These are phyloP conservation scores for Penicillium sp. DNA, from an alignment of 2,329 filamentous ascomycete species.

Conservation along the genomic window DNA sequence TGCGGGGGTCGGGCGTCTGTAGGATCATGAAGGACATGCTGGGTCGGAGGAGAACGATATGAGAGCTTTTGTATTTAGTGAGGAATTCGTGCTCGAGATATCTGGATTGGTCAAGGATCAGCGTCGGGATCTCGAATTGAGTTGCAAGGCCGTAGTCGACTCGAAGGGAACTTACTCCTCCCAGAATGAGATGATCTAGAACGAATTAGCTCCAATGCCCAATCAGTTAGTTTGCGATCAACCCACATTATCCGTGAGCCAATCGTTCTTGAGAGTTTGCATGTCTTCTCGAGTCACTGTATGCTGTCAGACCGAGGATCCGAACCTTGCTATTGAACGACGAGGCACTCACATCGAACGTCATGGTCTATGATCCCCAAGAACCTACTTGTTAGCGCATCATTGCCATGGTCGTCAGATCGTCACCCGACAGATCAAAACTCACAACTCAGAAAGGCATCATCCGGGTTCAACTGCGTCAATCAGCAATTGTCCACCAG, in stretches of 20 bases:
- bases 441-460: constrained; percentile 66
- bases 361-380: constrained; percentile 51
- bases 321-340: background rate
- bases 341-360: constrained; percentile 51
- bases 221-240: constrained; percentile 6
- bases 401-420: background rate
- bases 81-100: constrained; percentile 88
- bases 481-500: constrained; percentile 15
- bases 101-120: constrained; percentile 33
- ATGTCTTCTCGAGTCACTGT: constrained; percentile 84
- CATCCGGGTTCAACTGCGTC: constrained; percentile 52
- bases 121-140: constrained; percentile 2
- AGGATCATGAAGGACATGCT: constrained; percentile 90
- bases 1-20: constrained; percentile 57
- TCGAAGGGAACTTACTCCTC: constrained; percentile 62
- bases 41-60: constrained; percentile 85
- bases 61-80: constrained; percentile 68
- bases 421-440: constrained; percentile 15
- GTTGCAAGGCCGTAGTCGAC: background rate
- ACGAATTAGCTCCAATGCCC: constrained; percentile 22
- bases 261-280: constrained; percentile 81
- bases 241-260: constrained; percentile 89
- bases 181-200: constrained; percentile 91
- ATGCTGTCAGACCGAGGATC: constrained; percentile 10
- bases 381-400: constrained; percentile 10